Evolutionary conservation across 192 early-diverging fungal genomes (phyloP), one percentile per base, ranked within the genome.

Genomic region (Coemansia sp.): DNA sequence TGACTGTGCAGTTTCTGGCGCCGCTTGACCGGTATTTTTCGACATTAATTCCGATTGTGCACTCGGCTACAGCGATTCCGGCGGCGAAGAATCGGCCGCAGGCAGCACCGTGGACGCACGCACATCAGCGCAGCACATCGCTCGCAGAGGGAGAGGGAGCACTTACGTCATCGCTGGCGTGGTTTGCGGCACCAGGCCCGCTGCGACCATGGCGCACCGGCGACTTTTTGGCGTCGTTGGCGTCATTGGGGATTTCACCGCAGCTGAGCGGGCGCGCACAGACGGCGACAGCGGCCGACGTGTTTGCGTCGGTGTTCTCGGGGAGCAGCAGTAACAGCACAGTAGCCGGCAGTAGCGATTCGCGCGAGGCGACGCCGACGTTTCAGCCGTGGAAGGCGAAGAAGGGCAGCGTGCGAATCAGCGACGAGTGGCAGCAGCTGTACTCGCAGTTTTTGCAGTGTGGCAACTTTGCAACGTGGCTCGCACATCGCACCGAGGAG

Each of bases 381-480:
- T 73, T 73, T 39, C 52, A 55, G 63, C 63, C 64, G 23, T 80
- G 77, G 77, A 80, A 69, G 66, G 59, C 61, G 35, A 6, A 76
- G 12, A 78, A 79, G 22, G 53, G 53, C 53, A 55, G 14, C 27
- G 15, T 43, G 29, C 82, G 87, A 50, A 71, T 91, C 32, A 75
- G 88, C 51, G 82, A 86, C 47, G 91, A 93, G 63, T 80, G 77
- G 77, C 65, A 57, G 61, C 68, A 74, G 64, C 87, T 98, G 55
- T 98, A 98, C 77, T 66, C 75, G 32, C 87, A 87, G 55, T 98
- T 98, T 72, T 77, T 97, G 45, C 91, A 91, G 73, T 95, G 93
- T 50, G 90, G 93, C 50, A 97, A 95, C 66, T 98, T 98, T 87
- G 94, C 94, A 5, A 89, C 93, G 1, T 98, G 96, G 96, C 85